Evolutionary conservation across 2,329 filamentous ascomycete genomes (phyloP), one percentile per base, ranked within the genome.

Genomic region (Sarocladium oryzae): DNA sequence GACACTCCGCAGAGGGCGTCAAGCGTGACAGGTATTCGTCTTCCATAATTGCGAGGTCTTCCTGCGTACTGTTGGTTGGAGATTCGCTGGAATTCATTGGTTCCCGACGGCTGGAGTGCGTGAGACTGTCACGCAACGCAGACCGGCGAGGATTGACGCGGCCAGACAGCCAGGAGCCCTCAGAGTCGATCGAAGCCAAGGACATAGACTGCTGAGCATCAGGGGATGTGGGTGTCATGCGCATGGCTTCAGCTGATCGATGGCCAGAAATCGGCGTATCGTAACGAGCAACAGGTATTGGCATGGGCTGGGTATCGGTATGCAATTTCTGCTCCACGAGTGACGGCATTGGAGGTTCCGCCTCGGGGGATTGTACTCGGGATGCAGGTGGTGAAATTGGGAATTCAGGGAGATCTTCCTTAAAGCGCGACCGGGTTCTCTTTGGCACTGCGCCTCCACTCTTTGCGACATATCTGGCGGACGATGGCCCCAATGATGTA

Each of bases 161-260:
- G 15, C 92, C 90, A 3, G 90, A 93, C 40, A 99, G 82, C 93
- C 93, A 99, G 1, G 91, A 96, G 4, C 81, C 93, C 70, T 99
- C 93, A 0, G 91, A 96, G 63, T 96, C 93, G 53, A 97, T 89
- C 0, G 91, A 96, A 2, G 90, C 93, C 16, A 97, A 76, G 0
- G 92, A 97, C 66, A 91, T 86, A 26, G 90, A 51, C 20, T 51
- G 74, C 61, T 90, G 78, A 32, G 71, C 77, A 57, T 77, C 84
- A 16, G 74, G 82, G 4, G 77, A 83, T 20, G 61, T 57, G 59
- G 24, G 57, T 53, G 38, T 59, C 59, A 35, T 63, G 60, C 53
- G 56, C 54, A 21, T 61, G 20, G 58, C 60, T 21, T 68, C 63
- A 23, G 69, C 59, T 2, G 70, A 71, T 30, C 65, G 66, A 51